Evolutionary conservation across 2,329 filamentous ascomycete species (phyloP).

Genomic region (Graphilbum fragrans): DNA sequence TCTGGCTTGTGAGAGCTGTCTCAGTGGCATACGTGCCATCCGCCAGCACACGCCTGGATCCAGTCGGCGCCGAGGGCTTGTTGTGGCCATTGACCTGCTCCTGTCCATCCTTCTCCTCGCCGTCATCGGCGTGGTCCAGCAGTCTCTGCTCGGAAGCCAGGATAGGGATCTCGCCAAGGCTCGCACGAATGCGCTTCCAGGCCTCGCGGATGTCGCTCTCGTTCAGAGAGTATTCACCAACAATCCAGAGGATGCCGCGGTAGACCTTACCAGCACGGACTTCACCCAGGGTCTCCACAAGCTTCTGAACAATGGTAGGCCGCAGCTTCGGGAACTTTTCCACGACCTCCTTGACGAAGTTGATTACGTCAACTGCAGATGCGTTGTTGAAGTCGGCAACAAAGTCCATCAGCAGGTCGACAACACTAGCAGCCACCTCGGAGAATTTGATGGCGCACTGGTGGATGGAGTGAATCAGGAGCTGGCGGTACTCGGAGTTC

Average conservation of each 20-base stretch:
- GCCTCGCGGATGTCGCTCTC: constrained; percentile 90
- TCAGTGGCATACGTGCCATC: constrained; percentile 98
- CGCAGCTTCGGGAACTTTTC: constrained; percentile 93
- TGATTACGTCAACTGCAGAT: constrained; percentile 93
- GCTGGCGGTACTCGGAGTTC: constrained; percentile 86
- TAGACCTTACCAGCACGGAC: constrained; percentile 97
- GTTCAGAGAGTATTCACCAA: constrained; percentile 92
- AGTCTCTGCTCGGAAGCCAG: constrained; percentile 87
- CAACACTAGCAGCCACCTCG: constrained; percentile 91
- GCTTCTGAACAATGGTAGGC: constrained; percentile 71
- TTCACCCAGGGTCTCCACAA: constrained; percentile 84
- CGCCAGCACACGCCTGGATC: constrained; percentile 82
- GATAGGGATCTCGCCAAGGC: constrained; percentile 92
- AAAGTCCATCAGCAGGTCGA: constrained; percentile 96
- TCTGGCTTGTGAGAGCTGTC: constrained; percentile 86
- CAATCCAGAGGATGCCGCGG: constrained; percentile 90
- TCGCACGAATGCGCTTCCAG: constrained; percentile 91
- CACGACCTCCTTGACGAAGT: constrained; percentile 97
- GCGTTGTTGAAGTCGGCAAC: constrained; percentile 97
- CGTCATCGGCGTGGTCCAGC: constrained; percentile 70
- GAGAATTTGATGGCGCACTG: constrained; percentile 99
- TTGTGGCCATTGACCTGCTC: constrained; percentile 69
- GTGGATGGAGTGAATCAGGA: constrained; percentile 94
- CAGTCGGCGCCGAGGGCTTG: constrained; percentile 63
- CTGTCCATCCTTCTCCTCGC: constrained; percentile 46